A percentile compares a stretch with the other conserved stretches of the same genome.
These are phyloP conservation scores for Claviceps maximensis DNA, from an alignment of 2,329 filamentous ascomycete species.

Conservation along the genomic window DNA sequence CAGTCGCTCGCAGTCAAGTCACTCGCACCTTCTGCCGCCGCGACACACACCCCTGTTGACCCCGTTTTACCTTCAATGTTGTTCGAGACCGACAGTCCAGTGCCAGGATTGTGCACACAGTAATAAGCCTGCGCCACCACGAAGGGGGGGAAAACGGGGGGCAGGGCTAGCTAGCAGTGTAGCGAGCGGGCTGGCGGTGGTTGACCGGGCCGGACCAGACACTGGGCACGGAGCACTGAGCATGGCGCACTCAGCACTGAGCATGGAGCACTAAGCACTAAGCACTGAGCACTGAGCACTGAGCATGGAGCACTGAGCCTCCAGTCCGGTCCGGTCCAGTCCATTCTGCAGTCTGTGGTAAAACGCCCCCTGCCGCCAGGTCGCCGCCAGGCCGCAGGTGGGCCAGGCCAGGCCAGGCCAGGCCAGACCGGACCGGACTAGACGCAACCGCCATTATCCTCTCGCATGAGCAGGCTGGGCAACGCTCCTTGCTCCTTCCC, in stretches of 20 bases:
- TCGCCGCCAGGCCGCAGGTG: background rate
- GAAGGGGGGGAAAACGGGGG: background rate
- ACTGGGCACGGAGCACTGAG: too few species aligned
- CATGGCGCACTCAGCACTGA: too few species aligned
- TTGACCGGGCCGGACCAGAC: too few species aligned
- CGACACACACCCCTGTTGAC: slow-evolving; percentile 2
- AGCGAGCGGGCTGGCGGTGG: too few species aligned
- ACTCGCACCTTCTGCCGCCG: background rate
- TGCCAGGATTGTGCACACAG: too few species aligned
- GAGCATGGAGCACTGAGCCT: too few species aligned
- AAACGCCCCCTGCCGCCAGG: background rate
- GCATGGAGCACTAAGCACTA: too few species aligned
- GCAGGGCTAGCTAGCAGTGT: background rate
- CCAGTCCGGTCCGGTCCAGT: too few species aligned
- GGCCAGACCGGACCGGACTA: background rate
- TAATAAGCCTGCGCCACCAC: background rate
- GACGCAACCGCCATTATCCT: background rate
- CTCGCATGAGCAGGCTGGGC: background rate
- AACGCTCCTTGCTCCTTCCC: background rate
- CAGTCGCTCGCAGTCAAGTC: background rate
- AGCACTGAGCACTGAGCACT: too few species aligned
- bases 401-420: too few species aligned
- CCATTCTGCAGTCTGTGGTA: background rate
- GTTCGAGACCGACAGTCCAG: background rate
- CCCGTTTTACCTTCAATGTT: slow-evolving; percentile 3